A percentile compares a stretch with the other conserved stretches of the same genome.
These are phyloP conservation scores for Whalleya microplaca DNA, from an alignment of 2,329 filamentous ascomycete species.

Conservation along the genomic window DNA sequence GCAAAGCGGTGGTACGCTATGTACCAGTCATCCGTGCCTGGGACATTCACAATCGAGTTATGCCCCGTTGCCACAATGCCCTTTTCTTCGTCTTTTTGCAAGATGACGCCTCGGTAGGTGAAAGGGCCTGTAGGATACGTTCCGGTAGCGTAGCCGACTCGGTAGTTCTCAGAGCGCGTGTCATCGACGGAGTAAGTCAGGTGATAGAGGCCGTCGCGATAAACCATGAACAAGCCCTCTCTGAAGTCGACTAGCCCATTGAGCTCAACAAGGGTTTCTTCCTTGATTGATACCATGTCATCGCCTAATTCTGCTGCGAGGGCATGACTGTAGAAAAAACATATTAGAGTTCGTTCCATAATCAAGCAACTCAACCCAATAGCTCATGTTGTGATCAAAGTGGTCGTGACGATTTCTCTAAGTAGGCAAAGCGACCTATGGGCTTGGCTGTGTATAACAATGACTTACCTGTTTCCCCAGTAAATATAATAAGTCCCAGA, in stretches of 20 bases:
- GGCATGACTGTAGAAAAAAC: conserved; percentile 29
- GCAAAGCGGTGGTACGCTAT: conserved; percentile 53
- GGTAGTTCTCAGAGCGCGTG: conserved; percentile 50
- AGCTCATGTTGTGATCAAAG: too few species aligned
- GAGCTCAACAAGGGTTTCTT: conserved; percentile 38
- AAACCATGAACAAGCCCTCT: conserved; percentile 49
- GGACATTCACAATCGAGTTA: conserved; percentile 50
- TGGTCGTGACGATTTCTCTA: too few species aligned
- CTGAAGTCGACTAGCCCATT: conserved; percentile 46
- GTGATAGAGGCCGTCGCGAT: conserved; percentile 50
- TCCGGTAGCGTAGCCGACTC: conserved; percentile 50
- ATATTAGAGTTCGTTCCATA: neutral
- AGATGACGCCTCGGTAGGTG: conserved; percentile 48
- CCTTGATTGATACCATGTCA: conserved; percentile 50
- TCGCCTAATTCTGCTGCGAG: conserved; percentile 48
- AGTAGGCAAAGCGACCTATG: too few species aligned
- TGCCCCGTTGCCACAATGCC: conserved; percentile 52
- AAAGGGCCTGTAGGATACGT: conserved; percentile 45
- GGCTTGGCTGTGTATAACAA: too few species aligned
- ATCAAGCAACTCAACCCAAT: neutral
- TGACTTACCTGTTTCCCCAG: conserved; percentile 55
- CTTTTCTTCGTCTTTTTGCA: conserved; percentile 45
- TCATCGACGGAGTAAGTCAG: conserved; percentile 53
- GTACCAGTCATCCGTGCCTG: conserved; percentile 53
- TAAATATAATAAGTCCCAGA: conserved; percentile 63